phyloP scores from a whole-genome alignment of 306 rosid genomes.

The Rosa multiflora region DNA sequence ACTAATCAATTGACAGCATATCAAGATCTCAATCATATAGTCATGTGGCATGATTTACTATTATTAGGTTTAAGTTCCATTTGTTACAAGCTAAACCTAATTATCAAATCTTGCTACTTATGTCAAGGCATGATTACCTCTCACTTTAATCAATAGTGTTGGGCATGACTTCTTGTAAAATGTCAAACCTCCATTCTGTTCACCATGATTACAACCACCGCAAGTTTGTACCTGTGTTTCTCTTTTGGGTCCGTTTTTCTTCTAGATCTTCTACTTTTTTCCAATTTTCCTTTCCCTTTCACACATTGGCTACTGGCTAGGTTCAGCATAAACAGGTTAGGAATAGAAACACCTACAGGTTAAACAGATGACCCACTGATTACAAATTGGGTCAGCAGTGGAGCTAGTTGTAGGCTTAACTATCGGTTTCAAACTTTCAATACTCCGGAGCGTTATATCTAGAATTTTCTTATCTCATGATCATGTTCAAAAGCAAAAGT shows the following conservation, averaged over 20 bases:
- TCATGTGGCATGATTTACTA: constrained; percentile 28
- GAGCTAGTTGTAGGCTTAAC: background rate
- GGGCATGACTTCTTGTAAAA: constrained; percentile 1
- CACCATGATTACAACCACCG: constrained; percentile 26
- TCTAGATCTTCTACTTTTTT: background rate
- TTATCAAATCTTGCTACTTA: constrained; percentile 14
- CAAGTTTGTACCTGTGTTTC: background rate
- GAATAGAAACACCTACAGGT: background rate
- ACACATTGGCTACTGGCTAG: background rate
- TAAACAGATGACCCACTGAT: background rate
- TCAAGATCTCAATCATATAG: constrained; percentile 33
- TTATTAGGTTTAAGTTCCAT: constrained; percentile 23
- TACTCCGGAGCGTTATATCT: background rate
- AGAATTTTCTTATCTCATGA: background rate
- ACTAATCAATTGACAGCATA: constrained; percentile 9
- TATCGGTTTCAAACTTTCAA: background rate
- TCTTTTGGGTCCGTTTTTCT: background rate
- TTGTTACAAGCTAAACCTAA: constrained; percentile 21
- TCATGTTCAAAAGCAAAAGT: background rate
- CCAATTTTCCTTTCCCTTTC: background rate
- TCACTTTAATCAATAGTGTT: constrained; percentile 18
- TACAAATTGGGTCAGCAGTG: background rate
- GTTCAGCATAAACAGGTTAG: background rate
- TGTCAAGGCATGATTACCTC: constrained; percentile 14
- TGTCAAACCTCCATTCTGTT: constrained; percentile 29